Evolutionary conservation across 495 filamentous ascomycete species (phyloP).

Genomic region (Penicillium flavigenum): DNA sequence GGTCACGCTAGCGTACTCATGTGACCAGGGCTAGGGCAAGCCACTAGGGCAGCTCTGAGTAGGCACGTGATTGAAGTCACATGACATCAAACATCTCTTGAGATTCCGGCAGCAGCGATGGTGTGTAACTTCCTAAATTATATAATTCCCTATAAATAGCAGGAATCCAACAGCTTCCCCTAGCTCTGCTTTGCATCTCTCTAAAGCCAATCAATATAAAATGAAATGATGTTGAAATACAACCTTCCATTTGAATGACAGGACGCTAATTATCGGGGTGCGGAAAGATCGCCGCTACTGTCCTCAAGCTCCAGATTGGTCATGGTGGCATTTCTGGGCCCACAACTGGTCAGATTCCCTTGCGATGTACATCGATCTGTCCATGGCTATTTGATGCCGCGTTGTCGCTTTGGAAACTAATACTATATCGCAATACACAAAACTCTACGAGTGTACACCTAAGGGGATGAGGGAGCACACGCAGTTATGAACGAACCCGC

Average conservation of each 20-base stretch:
- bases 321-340: too few relatives aligned
- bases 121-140: neutral
- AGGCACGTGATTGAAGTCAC: conserved; percentile 19
- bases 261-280: neutral
- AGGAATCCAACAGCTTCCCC: too few relatives aligned
- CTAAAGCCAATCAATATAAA: too few relatives aligned
- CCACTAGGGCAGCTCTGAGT: conserved; percentile 1
- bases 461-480: neutral
- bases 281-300: too few relatives aligned
- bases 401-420: neutral
- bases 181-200: neutral
- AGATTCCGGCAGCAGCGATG: neutral
- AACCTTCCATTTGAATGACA: neutral
- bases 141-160: too few relatives aligned
- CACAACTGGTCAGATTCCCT: neutral
- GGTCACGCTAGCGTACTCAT: conserved; percentile 39
- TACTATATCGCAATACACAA: neutral
- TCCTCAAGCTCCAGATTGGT: too few relatives aligned
- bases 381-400: neutral
- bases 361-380: neutral
- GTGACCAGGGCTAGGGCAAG: conserved; percentile 32
- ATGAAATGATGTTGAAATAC: neutral
- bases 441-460: neutral
- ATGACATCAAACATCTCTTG: neutral
- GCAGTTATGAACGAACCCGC: neutral